Base-by-base conservation (phyloP, 495 filamentous ascomycete genomes). In the Penicillium cataractarum region DNA sequence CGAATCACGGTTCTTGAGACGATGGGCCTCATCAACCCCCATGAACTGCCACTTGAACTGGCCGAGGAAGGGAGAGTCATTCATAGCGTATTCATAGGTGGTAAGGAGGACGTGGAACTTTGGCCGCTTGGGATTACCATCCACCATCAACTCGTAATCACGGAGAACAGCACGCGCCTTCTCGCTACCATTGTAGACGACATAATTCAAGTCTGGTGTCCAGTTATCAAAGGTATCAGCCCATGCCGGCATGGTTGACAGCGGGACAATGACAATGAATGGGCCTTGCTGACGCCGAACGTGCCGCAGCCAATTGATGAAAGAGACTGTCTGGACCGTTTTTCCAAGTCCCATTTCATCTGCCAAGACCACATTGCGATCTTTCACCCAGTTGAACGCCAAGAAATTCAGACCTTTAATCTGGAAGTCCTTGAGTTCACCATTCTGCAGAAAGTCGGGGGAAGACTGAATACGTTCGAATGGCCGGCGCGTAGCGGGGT, bases 261-360 rank as follows among this genome's bases (percentile, higher is more conserved):
- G 82, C 3, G 95, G 95, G 13, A 97, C 95, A 26, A 99, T 92
- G 44, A 97, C 92, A 35, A 99, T 84, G 75, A 97, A 98, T 0
- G 95, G 95, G 0, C 95, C 95, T 76, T 98, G 88, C 69, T 98
- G 96, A 51, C 82, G 82, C 58, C 94, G 82, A 46, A 92, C 89
- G 78, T 97, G 93, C n/a, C 93, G 90, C 62, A 99, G 83, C 93
- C 96, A 98, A 72, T 94, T 97, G 80, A 97, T 89, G 74, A 98
- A 98, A 0, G 95, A 83, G 22, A 99, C 93, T 1, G 94, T 97
- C 75, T 99, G 95, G 3, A 99, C 94, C 1, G 95, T 99, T 80
- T 99, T 99, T 26, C 95, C 95, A 29, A 99, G 82, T 58, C 95
- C 95, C 95, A 99, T 99, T 72, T 99, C 95, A 66, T 99, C 95